Evolutionary conservation across 352 stramenopile species (phyloP), one percentile per base, ranked within the genome.

Genomic region (Phytophthora podocarpi): DNA sequence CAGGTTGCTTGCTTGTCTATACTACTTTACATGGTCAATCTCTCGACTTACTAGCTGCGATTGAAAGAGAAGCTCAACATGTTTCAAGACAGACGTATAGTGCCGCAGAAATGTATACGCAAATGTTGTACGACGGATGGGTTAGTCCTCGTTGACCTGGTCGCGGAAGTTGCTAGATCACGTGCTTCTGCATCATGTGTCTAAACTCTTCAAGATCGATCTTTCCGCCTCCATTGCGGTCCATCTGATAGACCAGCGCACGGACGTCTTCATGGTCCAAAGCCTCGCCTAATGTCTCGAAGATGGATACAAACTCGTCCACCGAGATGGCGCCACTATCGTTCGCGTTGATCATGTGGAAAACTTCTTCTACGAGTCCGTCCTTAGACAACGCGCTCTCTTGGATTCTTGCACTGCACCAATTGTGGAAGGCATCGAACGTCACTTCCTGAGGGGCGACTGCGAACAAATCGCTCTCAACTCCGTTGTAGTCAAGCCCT

Each of bases 281-380:
- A 34, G 82, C 74, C 50, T 91, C 79, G 6, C 82, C 80, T n/a
- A 89, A 72, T 5, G 78, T 80, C 59, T 81, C 83, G 59, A 89
- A 89, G 32, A 89, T 87, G 27, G 77, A 72, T 26, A 89, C 86
- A 40, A 89, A 91, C 54, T 91, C 82, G 41, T 89, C 80, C 8
- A 91, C 82, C 0, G 82, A 87, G 46, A 91, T 89, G 18, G 56
- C 86, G 7, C 80, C 78, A 39, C 77, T 89, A 28, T 57, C 51
- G 37, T 91, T 80, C 2, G 73, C 57, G 43, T 89, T 78, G 18
- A 89, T 70, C 77, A 91, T 85, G n/a, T 52, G 55, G 58, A 91
- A 89, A 35, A 91, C 85, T 55, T 89, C 79, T 18, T 84, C 65
- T 4, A 89, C 79, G 11, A 91, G 59, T 18, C 87, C 59, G 5